Evolutionary conservation across 805 yeast genomes (phyloP), one percentile per base, ranked within the genome.

Genomic region (Gaillardinia entomophila): DNA sequence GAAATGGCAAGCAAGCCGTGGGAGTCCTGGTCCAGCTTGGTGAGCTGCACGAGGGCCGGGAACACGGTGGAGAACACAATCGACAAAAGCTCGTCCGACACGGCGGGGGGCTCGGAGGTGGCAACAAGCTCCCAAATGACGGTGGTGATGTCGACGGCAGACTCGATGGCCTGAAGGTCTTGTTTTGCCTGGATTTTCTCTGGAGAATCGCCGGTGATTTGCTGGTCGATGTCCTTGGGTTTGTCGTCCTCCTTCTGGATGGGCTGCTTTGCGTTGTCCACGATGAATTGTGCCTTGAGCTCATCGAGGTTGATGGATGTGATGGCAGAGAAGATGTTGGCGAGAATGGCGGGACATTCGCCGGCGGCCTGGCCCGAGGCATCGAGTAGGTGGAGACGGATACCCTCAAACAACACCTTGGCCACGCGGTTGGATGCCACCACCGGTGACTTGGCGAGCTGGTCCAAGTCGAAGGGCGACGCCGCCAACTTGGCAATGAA

Each of bases 131-230:
- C 96, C 44, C 82, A 71, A 5, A 79, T 64, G 1, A 89, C 82
- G 1, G 96, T 77, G 16, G 86, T 63, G 20, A 90, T 54, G 53
- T 90, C 97, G 15, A 89, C 57, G 0, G 82, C 66, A 1, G 81
- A 68, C 45, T 86, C 95, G 15, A 83, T 60, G 3, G 83, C 68
- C 41, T 80, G 80, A 30, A 82, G 56, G 31, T 73, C 69, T 27
- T 69, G 57, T 41, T 72, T 70, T 3, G 83, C 75, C 11, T 49
- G 49, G 6, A 57, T 48, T 34, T 72, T 66, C 27, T 60, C 63
- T 17, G 62, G 64, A 3, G 69, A 53, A 26, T 58, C 60, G 11
- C 51, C 50, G 1, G 42, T 27, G 11, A 50, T 36, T 28, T 43
- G 49, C 24, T 50, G 55, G 28, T 54, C 49, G 7, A 57, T 47